Percentiles rank a stretch among this genome's conserved stretches.
Conservation (phyloP, 495 filamentous ascomycete species). For the Parathielavia appendiculata region DNA sequence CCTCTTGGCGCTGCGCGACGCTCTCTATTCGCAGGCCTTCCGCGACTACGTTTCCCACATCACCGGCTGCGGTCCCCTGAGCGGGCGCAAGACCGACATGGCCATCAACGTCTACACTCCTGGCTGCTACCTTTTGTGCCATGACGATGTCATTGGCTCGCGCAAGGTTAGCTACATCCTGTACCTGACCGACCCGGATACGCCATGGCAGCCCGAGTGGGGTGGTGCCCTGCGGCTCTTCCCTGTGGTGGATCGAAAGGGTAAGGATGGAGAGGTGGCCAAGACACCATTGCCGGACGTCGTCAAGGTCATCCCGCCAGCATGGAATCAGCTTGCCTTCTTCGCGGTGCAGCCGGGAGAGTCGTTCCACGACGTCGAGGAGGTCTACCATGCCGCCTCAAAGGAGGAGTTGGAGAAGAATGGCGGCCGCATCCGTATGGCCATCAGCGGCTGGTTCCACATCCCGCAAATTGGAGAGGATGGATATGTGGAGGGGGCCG, state of each 20-base stretch:
- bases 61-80: slow-evolving; percentile 78
- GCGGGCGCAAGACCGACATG: slow-evolving; percentile 96
- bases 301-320: slow-evolving; percentile 75
- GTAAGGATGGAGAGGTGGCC: slow-evolving; percentile 62
- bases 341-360: slow-evolving; percentile 95
- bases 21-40: slow-evolving; percentile 85
- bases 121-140: slow-evolving; percentile 89
- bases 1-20: slow-evolving; percentile 79
- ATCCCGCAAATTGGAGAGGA: slow-evolving; percentile 94
- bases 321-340: slow-evolving; percentile 96
- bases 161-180: slow-evolving; percentile 92
- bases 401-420: slow-evolving; percentile 53
- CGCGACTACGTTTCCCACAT: slow-evolving; percentile 80
- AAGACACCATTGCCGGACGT: slow-evolving; percentile 72
- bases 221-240: slow-evolving; percentile 88
- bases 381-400: slow-evolving; percentile 70
- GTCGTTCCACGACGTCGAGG: slow-evolving; percentile 98
- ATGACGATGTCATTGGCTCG: slow-evolving; percentile 97
- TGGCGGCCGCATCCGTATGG: slow-evolving; percentile 79
- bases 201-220: slow-evolving; percentile 88
- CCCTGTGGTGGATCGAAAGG: slow-evolving; percentile 60
- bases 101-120: slow-evolving; percentile 98
- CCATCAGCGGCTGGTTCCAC: slow-evolving; percentile 99
- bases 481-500: slow-evolving; percentile 84
- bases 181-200: slow-evolving; percentile 90